Base-by-base conservation (phyloP, 768 basidiomycete genomes). In the Tricholomella constricta region DNA sequence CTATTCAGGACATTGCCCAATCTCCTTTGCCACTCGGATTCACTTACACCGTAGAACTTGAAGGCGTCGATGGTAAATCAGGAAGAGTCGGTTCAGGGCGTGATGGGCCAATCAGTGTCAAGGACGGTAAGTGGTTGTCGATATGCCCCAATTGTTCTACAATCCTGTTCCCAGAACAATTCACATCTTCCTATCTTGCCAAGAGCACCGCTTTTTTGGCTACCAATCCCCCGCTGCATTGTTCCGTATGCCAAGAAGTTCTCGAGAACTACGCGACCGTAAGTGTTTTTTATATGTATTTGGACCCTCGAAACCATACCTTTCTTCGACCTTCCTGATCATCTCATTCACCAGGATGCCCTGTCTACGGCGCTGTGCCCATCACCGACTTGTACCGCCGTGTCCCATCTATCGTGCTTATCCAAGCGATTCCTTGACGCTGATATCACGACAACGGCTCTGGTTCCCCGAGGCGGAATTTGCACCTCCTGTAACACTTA, bases 41-140 rank as follows among this genome's bases (percentile, higher is more conserved):
- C 52, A 78, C 73, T 4, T 77, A 62, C 38, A 59, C 68, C 5
- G 59, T 78, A 9, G 87, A 89, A 63, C 63, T 86, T 9, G 87
- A 88, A 67, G 87, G 87, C 26, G 85, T 88, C 0, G 83, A 88
- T 63, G 87, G 85, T 2, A 83, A 82, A 53, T 81, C 81, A 20
- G 82, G 80, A 0, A 66, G 73, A 19, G 41, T 48, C 0, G 85
- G 84, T 6, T 77, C 81, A 15, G 85, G 85, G 15, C 71, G 86
- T 45, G 62, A 56, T 26, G 81, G 76, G 3, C 80, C 86, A 1
- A 80, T 89, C 42, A 71, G 72, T 40, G 77, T 85, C 26, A 78
- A 75, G 19, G 87, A 88, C 60, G 74, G 86, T 86, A 51, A 44
- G 69, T 63, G 11, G 10, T 38, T 34, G 20, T 23, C 23, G 49